Evolutionary conservation across 2,329 filamentous ascomycete species (phyloP).

Genomic region (Dothideomycetes sp.): DNA sequence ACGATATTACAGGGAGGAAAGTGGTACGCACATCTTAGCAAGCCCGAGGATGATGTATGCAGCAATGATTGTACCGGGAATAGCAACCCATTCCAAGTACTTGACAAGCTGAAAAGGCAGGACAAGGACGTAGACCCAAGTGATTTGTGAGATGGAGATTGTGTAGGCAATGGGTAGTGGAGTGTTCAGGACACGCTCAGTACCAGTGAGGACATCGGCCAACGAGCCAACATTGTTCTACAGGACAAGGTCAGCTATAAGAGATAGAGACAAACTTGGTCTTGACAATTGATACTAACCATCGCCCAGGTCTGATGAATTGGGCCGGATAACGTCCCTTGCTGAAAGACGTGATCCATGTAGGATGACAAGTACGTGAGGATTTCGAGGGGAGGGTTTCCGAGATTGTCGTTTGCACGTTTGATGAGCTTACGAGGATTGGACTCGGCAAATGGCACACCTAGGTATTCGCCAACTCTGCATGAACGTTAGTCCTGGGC

Average conservation of each 20-base stretch:
- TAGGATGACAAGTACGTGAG: conserved; percentile 62
- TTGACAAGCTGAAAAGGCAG: conserved; percentile 71
- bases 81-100: conserved; percentile 61
- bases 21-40: conserved; percentile 29
- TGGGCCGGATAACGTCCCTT: conserved; percentile 46
- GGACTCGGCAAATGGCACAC: conserved; percentile 64
- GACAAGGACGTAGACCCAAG: conserved; percentile 72
- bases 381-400: conserved; percentile 77
- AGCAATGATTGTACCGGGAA: conserved; percentile 59
- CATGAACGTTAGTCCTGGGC: background rate
- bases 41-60: conserved; percentile 79
- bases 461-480: conserved; percentile 57
- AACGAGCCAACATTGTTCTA: conserved; percentile 53
- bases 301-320: conserved; percentile 51
- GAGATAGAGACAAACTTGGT: no score
- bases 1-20: background rate
- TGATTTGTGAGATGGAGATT: conserved; percentile 78
- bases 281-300: no score
- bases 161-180: conserved; percentile 75
- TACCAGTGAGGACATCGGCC: conserved; percentile 63
- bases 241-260: no score
- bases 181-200: conserved; percentile 71
- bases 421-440: conserved; percentile 75
- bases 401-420: conserved; percentile 60
- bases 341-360: conserved; percentile 50